These are phyloP conservation scores for Ogataea nakhonphanomensis DNA, from an alignment of 805 yeast genomes.

Conservation along the genomic window DNA sequence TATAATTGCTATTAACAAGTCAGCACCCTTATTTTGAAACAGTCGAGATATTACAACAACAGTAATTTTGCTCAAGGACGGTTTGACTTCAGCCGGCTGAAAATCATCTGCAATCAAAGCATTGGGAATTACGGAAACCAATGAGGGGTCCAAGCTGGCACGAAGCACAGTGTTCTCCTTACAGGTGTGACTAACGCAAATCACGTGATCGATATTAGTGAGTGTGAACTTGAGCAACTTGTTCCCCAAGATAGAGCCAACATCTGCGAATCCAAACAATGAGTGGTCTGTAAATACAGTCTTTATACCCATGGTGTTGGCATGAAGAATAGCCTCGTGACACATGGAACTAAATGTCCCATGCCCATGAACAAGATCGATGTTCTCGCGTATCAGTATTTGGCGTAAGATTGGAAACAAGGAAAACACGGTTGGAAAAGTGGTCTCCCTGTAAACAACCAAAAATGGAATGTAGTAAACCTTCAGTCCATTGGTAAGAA, in stretches of 20 bases:
- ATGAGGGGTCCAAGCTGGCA: conserved; percentile 73
- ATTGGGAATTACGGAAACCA: conserved; percentile 90
- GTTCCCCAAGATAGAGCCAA: conserved; percentile 80
- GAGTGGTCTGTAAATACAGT: conserved; percentile 97
- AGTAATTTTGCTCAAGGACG: conserved; percentile 49
- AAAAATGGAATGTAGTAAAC: conserved; percentile 86
- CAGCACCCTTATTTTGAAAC: conserved; percentile 97
- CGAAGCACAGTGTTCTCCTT: conserved; percentile 92
- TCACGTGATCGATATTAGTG: conserved; percentile 85
- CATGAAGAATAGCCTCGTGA: conserved; percentile 90
- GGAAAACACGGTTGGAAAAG: conserved; percentile 86
- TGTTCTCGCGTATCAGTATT: conserved; percentile 78
- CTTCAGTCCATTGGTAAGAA: conserved; percentile 83
- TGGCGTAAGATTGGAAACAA: conserved; percentile 83
- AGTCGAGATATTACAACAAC: conserved; percentile 88
- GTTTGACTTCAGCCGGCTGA: conserved; percentile 40
- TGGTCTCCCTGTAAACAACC: conserved; percentile 76
- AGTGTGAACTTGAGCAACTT: conserved; percentile 79
- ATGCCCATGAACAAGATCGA: conserved; percentile 92
- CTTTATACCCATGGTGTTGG: conserved; percentile 83
- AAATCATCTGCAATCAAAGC: conserved; percentile 89
- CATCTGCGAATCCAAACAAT: conserved; percentile 86
- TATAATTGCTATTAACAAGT: conserved; percentile 74
- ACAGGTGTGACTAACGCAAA: conserved; percentile 96
- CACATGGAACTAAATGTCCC: conserved; percentile 85